phyloP scores from a whole-genome alignment of 352 stramenopile genomes.

The Phytophthora cryptogea region DNA sequence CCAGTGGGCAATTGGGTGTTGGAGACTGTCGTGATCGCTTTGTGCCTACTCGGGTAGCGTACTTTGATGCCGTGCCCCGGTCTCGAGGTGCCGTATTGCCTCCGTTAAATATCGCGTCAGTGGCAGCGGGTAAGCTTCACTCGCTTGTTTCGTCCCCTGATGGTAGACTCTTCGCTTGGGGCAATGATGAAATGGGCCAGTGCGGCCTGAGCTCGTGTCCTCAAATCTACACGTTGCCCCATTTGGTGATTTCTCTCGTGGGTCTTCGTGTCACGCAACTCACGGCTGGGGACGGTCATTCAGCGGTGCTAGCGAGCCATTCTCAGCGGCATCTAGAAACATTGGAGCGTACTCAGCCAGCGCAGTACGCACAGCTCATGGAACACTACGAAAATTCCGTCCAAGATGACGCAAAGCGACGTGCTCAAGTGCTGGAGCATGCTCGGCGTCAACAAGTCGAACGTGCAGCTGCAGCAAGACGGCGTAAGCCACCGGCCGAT shows the following conservation, averaged over 20 bases:
- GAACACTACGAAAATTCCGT: slow-evolving; percentile 45
- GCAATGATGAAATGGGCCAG: slow-evolving; percentile 74
- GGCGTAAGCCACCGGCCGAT: slow-evolving; percentile 44
- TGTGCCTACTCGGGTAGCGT: slow-evolving; percentile 45
- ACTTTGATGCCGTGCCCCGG: slow-evolving; percentile 43
- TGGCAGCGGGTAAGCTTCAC: slow-evolving; percentile 59
- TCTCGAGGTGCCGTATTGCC: slow-evolving; percentile 5
- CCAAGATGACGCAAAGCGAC: slow-evolving; percentile 44
- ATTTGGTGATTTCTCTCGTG: slow-evolving; percentile 64
- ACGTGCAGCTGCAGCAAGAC: slow-evolving; percentile 34
- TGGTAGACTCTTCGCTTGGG: slow-evolving; percentile 67
- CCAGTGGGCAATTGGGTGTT: slow-evolving; percentile 61
- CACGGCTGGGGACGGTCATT: slow-evolving; percentile 52
- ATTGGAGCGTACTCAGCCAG: slow-evolving; percentile 50
- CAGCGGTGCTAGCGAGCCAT: slow-evolving; percentile 48
- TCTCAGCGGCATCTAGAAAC: slow-evolving; percentile 48
- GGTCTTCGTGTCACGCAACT: slow-evolving; percentile 62
- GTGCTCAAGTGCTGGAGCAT: slow-evolving; percentile 35
- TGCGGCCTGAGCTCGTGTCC: slow-evolving; percentile 69
- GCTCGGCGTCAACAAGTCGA: slow-evolving; percentile 33
- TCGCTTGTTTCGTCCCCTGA: slow-evolving; percentile 57
- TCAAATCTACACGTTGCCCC: slow-evolving; percentile 77
- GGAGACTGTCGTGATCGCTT: slow-evolving; percentile 58
- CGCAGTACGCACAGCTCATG: slow-evolving; percentile 45
- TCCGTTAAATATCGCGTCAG: slow-evolving; percentile 36